phyloP scores from a whole-genome alignment of 768 basidiomycete genomes.

The Kwoniella sp. region DNA sequence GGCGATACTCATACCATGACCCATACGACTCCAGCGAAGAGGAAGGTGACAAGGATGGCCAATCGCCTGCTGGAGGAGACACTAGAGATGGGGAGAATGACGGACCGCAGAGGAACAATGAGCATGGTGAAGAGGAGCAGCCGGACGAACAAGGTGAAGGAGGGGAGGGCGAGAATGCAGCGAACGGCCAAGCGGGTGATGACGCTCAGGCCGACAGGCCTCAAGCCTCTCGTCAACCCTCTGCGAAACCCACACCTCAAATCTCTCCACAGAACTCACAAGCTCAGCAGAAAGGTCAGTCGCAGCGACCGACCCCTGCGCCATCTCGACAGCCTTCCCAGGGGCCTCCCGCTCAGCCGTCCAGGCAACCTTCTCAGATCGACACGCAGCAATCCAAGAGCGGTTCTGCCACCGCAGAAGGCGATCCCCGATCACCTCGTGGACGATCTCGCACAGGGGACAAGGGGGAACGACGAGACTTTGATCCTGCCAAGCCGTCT shows the following conservation, averaged over 20 bases:
- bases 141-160: neutral
- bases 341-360: neutral
- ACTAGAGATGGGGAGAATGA: too few relatives aligned
- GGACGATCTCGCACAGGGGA: neutral
- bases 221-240: neutral
- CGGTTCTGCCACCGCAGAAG: neutral
- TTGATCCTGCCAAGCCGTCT: conserved; percentile 12
- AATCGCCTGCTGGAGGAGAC: too few relatives aligned
- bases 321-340: neutral
- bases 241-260: neutral
- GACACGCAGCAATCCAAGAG: neutral
- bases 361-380: neutral
- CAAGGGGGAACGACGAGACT: neutral
- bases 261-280: neutral
- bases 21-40: conserved; percentile 3
- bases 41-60: neutral
- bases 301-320: neutral
- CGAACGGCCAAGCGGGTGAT: neutral
- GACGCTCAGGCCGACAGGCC: neutral
- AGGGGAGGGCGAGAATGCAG: neutral
- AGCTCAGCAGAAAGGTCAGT: neutral
- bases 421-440: neutral
- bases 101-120: too few relatives aligned
- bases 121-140: neutral
- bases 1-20: conserved; percentile 14